phyloP scores from a whole-genome alignment of 129 eudicot genomes.

The Oenanthe sinensis region DNA sequence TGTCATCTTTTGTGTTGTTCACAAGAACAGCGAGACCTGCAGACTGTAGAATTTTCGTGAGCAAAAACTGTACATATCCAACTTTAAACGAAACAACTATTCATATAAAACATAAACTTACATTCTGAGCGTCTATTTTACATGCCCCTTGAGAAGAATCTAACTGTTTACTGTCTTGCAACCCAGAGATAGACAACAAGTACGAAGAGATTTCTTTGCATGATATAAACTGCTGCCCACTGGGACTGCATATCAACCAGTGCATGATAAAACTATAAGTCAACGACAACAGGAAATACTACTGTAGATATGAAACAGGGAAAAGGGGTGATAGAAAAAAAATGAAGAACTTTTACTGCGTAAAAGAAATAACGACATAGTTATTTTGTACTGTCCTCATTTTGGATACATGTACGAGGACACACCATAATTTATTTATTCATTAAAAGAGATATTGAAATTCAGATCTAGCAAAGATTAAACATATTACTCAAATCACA shows the following conservation, averaged over 20 bases:
- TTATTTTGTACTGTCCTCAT: neutral
- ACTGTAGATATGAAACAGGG: neutral
- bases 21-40: conserved; percentile 21
- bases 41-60: conserved; percentile 24
- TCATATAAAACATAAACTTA: conserved; percentile 28
- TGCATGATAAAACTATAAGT: neutral
- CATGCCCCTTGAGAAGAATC: conserved; percentile 12
- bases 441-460: neutral
- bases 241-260: conserved; percentile 61
- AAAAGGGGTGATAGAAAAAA: neutral
- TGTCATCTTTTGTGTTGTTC: conserved; percentile 16
- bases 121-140: conserved; percentile 33
- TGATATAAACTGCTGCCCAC: conserved; percentile 68
- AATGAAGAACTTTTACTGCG: neutral
- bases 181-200: conserved; percentile 55
- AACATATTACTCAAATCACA: neutral
- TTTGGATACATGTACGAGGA: neutral
- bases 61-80: conserved; percentile 5
- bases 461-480: neutral
- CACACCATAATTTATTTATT: neutral
- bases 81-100: neutral
- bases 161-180: conserved; percentile 30
- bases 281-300: conserved; percentile 13
- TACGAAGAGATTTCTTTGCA: conserved; percentile 76
- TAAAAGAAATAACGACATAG: no score